Evolutionary conservation across 306 rosid genomes (phyloP).

Genomic region (Fragaria iinumae): DNA sequence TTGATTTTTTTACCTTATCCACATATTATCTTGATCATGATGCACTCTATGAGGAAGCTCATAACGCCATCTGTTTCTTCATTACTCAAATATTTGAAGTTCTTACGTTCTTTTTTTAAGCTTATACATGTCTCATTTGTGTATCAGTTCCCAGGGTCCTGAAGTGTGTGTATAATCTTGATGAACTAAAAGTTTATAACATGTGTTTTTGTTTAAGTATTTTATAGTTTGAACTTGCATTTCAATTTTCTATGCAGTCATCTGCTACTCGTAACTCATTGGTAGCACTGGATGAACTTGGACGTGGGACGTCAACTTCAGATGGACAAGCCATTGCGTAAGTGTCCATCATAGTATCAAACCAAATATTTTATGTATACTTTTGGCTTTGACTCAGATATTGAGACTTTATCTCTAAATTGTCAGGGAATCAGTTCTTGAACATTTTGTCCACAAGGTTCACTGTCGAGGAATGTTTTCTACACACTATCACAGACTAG

Average conservation of each 20-base stretch:
- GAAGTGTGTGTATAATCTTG: not conserved
- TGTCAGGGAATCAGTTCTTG: slow-evolving; percentile 80
- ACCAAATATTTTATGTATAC: slow-evolving; percentile 12
- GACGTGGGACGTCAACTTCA: slow-evolving; percentile 97
- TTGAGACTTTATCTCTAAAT: slow-evolving; percentile 22
- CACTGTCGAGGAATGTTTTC: slow-evolving; percentile 89
- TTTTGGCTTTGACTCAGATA: slow-evolving; percentile 16
- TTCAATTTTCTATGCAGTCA: slow-evolving; percentile 47
- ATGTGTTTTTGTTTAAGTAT: slow-evolving; percentile 11
- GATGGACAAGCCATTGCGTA: slow-evolving; percentile 99
- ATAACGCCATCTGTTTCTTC: not conserved
- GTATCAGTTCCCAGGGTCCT: not conserved
- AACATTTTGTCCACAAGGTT: slow-evolving; percentile 74
- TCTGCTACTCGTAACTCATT: slow-evolving; percentile 82
- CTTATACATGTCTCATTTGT: not conserved
- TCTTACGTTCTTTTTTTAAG: not conserved
- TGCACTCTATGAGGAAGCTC: not conserved
- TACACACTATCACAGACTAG: slow-evolving; percentile 84
- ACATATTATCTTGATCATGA: not conserved
- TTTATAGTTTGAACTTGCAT: slow-evolving; percentile 15
- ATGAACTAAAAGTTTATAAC: not conserved
- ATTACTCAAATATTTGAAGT: not conserved
- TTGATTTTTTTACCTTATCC: not conserved
- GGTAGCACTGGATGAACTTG: slow-evolving; percentile 92
- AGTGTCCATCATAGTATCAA: slow-evolving; percentile 28